phyloP scores from a whole-genome alignment of 2,329 filamentous ascomycete genomes.

The Saccharata proteae region DNA sequence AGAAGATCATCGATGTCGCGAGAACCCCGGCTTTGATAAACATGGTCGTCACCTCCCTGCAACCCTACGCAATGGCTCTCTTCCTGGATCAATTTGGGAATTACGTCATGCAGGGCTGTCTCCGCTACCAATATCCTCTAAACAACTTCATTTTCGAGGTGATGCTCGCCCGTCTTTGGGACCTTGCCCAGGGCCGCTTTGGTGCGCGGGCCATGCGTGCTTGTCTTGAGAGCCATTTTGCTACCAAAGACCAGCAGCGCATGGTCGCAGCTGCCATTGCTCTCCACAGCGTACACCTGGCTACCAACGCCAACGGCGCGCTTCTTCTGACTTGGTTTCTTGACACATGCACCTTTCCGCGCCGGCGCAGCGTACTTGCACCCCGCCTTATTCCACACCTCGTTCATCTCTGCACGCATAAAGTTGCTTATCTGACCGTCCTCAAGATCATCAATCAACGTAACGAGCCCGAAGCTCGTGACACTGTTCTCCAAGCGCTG shows the following conservation, averaged over 20 bases:
- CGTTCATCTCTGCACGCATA: constrained; percentile 93
- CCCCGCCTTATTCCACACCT: constrained; percentile 86
- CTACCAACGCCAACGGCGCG: constrained; percentile 91
- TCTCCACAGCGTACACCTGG: constrained; percentile 91
- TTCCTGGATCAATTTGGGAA: constrained; percentile 98
- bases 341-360: constrained; percentile 92
- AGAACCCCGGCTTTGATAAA: constrained; percentile 73
- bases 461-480: constrained; percentile 81
- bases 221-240: constrained; percentile 89
- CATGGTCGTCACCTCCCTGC: constrained; percentile 72
- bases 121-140: constrained; percentile 78
- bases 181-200: constrained; percentile 83
- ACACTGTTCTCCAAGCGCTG: constrained; percentile 76
- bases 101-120: constrained; percentile 91
- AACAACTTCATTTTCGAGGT: constrained; percentile 98
- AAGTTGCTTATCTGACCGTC: constrained; percentile 93
- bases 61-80: constrained; percentile 75
- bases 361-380: constrained; percentile 79
- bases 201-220: constrained; percentile 93
- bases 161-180: constrained; percentile 91
- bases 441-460: constrained; percentile 98
- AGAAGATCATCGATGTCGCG: constrained; percentile 97
- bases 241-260: constrained; percentile 88
- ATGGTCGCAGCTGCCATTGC: constrained; percentile 91
- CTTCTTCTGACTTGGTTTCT: constrained; percentile 94